Percentiles rank a stretch among this genome's conserved stretches.
Conservation (phyloP, 1,139 yeast species). For the Lizanozyma gosingica region DNA sequence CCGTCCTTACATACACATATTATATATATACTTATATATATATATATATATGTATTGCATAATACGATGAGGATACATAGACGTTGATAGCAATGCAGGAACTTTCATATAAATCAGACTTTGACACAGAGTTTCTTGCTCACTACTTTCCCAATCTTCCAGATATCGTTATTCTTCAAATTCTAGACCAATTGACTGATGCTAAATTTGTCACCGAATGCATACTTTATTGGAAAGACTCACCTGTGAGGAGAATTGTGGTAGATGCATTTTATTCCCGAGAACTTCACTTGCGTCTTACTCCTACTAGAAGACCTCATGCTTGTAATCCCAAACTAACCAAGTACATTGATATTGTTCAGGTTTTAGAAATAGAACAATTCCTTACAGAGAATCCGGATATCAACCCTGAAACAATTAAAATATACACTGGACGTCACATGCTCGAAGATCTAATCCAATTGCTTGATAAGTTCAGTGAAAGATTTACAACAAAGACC, state of each 20-base stretch:
- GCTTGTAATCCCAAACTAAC: slow-evolving; percentile 9
- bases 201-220: slow-evolving; percentile 19
- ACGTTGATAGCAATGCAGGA: neutral
- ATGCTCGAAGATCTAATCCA: slow-evolving; percentile 13
- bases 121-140: slow-evolving; percentile 1
- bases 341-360: slow-evolving; percentile 18
- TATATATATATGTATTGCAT: no score
- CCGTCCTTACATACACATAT: no score
- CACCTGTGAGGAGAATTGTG: slow-evolving; percentile 14
- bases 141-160: slow-evolving; percentile 17
- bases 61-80: no score
- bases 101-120: no score
- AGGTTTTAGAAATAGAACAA: slow-evolving; percentile 24
- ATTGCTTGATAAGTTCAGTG: slow-evolving; percentile 14
- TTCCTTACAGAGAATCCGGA: slow-evolving; percentile 20
- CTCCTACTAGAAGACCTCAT: slow-evolving; percentile 24
- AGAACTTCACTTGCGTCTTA: slow-evolving; percentile 26
- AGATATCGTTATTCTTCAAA: slow-evolving; percentile 17
- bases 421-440: slow-evolving; percentile 26
- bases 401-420: slow-evolving; percentile 18
- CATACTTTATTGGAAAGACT: slow-evolving; percentile 13
- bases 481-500: slow-evolving; percentile 10
- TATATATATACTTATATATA: no score
- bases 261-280: slow-evolving; percentile 18
- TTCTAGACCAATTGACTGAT: slow-evolving; percentile 16